Conservation (phyloP, 805 yeast species). For the Tetrapisispora phaffii region DNA sequence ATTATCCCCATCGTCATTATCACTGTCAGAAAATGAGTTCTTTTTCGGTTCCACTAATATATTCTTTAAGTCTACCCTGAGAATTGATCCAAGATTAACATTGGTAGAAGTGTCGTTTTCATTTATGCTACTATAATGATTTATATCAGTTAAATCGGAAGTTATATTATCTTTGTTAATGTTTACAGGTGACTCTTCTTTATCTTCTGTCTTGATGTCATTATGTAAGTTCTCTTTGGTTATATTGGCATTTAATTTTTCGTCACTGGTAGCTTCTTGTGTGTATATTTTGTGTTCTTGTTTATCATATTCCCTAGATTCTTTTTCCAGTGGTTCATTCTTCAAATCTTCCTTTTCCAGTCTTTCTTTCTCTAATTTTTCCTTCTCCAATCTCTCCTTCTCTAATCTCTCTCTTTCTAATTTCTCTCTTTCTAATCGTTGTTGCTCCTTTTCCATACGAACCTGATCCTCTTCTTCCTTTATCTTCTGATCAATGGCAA, state of each 20-base stretch:
- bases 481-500: conserved; percentile 8
- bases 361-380: neutral
- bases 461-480: conserved; percentile 1
- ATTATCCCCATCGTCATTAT: conserved; percentile 6
- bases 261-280: too few relatives aligned
- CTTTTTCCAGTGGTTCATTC: neutral
- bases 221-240: too few relatives aligned
- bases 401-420: conserved; percentile 1
- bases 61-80: conserved; percentile 10
- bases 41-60: conserved; percentile 11
- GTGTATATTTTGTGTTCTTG: neutral
- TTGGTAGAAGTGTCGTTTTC: neutral
- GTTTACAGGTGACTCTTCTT: too few relatives aligned
- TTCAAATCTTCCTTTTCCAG: neutral
- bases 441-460: neutral
- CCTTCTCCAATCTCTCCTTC: neutral
- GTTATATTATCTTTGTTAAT: too few relatives aligned
- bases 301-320: neutral
- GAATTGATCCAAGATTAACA: conserved; percentile 2
- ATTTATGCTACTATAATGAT: too few relatives aligned
- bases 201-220: too few relatives aligned
- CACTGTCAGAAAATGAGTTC: conserved; percentile 3
- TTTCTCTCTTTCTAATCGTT: neutral
- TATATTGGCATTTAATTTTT: too few relatives aligned
- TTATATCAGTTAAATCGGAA: too few relatives aligned